These are phyloP conservation scores for Graphium sp. DNA, from an alignment of 2,329 filamentous ascomycete genomes.

Conservation along the genomic window DNA sequence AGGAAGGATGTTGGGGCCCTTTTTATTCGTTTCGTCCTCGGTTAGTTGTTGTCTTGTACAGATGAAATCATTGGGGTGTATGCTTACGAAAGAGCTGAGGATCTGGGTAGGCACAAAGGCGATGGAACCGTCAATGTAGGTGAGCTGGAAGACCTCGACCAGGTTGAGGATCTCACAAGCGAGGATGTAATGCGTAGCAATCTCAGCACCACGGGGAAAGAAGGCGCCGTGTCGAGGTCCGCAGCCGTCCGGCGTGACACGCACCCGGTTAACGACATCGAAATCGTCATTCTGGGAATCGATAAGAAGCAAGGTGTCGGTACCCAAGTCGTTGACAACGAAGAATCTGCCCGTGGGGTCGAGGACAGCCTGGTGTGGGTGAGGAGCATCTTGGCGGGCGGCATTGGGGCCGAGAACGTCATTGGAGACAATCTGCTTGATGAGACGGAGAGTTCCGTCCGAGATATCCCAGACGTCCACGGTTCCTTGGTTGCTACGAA, in stretches of 20 bases:
- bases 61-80: not conserved
- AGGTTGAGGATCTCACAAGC: conserved; percentile 27
- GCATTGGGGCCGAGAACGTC: conserved; percentile 16
- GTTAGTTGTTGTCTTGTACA: too few species aligned
- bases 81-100: conserved; percentile 24
- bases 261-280: conserved; percentile 16
- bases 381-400: conserved; percentile 19
- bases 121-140: conserved; percentile 17
- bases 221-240: conserved; percentile 35
- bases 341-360: conserved; percentile 32
- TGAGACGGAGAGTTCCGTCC: conserved; percentile 15
- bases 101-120: conserved; percentile 17
- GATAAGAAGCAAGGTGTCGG: conserved; percentile 26
- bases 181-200: conserved; percentile 25
- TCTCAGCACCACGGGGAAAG: conserved; percentile 15
- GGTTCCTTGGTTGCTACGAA: conserved; percentile 13
- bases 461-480: conserved; percentile 29
- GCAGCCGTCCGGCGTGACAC: conserved; percentile 17
- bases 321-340: conserved; percentile 27
- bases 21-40: conserved; percentile 1
- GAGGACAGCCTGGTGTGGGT: conserved; percentile 29
- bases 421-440: conserved; percentile 18
- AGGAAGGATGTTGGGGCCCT: conserved; percentile 15
- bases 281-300: conserved; percentile 23
- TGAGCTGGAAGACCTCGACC: conserved; percentile 22